Evolutionary conservation across 2,329 filamentous ascomycete species (phyloP).

Genomic region (Paraphoma sp.): DNA sequence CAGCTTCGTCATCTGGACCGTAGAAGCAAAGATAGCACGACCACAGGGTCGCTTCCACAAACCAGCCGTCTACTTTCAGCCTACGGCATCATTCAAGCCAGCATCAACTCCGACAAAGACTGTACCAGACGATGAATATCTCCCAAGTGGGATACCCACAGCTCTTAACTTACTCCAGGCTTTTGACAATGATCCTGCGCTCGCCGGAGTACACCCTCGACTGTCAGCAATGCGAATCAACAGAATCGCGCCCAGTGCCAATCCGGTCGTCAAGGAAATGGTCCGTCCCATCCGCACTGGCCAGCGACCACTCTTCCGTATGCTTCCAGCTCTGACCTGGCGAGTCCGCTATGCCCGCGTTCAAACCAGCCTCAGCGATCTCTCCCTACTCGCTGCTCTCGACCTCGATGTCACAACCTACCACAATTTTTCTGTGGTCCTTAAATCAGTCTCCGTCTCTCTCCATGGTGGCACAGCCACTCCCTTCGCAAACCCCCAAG

Average conservation of each 20-base stretch:
- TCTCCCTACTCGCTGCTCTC: conserved; percentile 70
- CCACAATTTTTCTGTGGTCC: conserved; percentile 69
- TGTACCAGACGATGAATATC: conserved; percentile 64
- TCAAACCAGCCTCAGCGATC: conserved; percentile 59
- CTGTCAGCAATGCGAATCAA: conserved; percentile 78
- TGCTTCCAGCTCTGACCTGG: conserved; percentile 74
- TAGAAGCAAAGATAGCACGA: conserved; percentile 48
- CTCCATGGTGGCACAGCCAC: conserved; percentile 66
- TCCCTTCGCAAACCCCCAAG: conserved; percentile 54
- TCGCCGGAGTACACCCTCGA: conserved; percentile 67
- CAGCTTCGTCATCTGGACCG: conserved; percentile 49
- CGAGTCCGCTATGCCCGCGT: conserved; percentile 75
- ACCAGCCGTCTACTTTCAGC: conserved; percentile 70
- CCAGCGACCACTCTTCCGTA: conserved; percentile 66
- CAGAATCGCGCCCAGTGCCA: conserved; percentile 72
- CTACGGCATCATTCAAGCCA: conserved; percentile 63
- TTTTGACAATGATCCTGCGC: conserved; percentile 69
- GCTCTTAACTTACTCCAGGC: conserved; percentile 80
- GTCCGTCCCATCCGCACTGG: conserved; percentile 70
- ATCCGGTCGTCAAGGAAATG: conserved; percentile 64
- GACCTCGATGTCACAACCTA: conserved; percentile 77
- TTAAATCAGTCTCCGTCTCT: conserved; percentile 65
- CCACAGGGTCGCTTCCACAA: conserved; percentile 68
- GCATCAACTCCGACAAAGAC: conserved; percentile 53
- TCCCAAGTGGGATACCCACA: conserved; percentile 71